phyloP scores from a whole-genome alignment of 2,329 filamentous ascomycete genomes.

The Remersonia thermophila region DNA sequence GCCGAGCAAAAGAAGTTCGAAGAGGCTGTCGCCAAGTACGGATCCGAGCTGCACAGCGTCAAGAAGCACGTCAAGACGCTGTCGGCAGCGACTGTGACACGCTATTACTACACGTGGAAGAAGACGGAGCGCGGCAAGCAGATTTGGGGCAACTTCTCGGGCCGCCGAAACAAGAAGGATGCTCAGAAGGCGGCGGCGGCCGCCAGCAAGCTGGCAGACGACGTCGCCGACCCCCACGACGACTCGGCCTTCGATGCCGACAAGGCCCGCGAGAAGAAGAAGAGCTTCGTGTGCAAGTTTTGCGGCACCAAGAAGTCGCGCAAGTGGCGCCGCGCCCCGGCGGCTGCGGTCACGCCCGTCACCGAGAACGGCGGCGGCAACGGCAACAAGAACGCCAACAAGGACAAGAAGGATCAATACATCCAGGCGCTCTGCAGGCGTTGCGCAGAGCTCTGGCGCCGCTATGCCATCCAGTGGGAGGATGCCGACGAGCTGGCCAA shows the following conservation, averaged over 20 bases:
- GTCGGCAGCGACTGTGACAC: conserved; percentile 66
- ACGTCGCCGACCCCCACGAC: conserved; percentile 83
- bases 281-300: conserved; percentile 87
- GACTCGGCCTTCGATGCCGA: conserved; percentile 91
- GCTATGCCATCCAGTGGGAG: conserved; percentile 93
- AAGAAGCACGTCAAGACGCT: conserved; percentile 78
- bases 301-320: conserved; percentile 68
- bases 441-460: conserved; percentile 87
- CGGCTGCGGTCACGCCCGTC: conserved; percentile 57
- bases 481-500: conserved; percentile 83
- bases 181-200: conserved; percentile 59
- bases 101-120: conserved; percentile 98
- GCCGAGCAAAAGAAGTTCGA: conserved; percentile 84
- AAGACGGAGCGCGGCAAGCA: conserved; percentile 76
- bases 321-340: conserved; percentile 85
- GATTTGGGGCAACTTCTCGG: conserved; percentile 81
- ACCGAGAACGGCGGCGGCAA: conserved; percentile 51
- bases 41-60: conserved; percentile 76
- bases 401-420: conserved; percentile 61
- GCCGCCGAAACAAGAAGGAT: conserved; percentile 83
- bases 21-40: conserved; percentile 78
- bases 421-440: conserved; percentile 78
- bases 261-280: conserved; percentile 69
- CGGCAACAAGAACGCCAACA: conserved; percentile 63
- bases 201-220: conserved; percentile 69